These are phyloP conservation scores for Coriolopsis trogii DNA, from an alignment of 1,284 basidiomycete genomes.

Conservation along the genomic window DNA sequence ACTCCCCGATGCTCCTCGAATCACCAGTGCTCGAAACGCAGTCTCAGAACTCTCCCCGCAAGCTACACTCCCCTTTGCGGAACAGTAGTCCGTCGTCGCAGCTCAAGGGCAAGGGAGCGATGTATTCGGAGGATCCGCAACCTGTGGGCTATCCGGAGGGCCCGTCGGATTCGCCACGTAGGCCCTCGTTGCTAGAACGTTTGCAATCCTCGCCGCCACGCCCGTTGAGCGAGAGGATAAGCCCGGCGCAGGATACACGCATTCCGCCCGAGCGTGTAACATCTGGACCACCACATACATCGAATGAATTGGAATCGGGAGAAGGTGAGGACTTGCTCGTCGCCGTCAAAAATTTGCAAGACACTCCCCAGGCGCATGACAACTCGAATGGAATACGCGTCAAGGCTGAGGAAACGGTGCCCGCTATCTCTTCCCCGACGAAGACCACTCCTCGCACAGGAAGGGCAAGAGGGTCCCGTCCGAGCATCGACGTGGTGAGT, in stretches of 20 bases:
- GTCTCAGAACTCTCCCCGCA: slow-evolving; percentile 4
- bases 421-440: slow-evolving; percentile 4
- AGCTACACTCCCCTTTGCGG: slow-evolving; percentile 4
- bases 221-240: slow-evolving; percentile 3
- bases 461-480: slow-evolving; percentile 11
- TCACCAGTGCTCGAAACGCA: slow-evolving; percentile 7
- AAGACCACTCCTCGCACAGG: not conserved
- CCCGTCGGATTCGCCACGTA: slow-evolving; percentile 2
- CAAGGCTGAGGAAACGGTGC: slow-evolving; percentile 11
- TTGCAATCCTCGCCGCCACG: not conserved
- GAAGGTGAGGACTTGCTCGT: slow-evolving; percentile 12
- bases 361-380: not conserved
- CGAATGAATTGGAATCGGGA: not conserved
- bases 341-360: slow-evolving; percentile 13
- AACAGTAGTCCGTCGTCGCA: slow-evolving; percentile 3
- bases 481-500: slow-evolving; percentile 22
- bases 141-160: slow-evolving; percentile 1
- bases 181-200: slow-evolving; percentile 16
- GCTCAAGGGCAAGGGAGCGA: slow-evolving; percentile 15
- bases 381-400: slow-evolving; percentile 2
- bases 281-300: too few relatives aligned
- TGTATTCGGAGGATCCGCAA: slow-evolving; percentile 4
- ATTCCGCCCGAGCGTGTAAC: slow-evolving; percentile 1
- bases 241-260: not conserved
- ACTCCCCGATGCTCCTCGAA: not conserved